Percentiles rank a stretch among this genome's conserved stretches.
Evolutionary conservation across 1,284 basidiomycete genomes (phyloP).

Genomic region (Cutaneotrichosporon spelunceum): DNA sequence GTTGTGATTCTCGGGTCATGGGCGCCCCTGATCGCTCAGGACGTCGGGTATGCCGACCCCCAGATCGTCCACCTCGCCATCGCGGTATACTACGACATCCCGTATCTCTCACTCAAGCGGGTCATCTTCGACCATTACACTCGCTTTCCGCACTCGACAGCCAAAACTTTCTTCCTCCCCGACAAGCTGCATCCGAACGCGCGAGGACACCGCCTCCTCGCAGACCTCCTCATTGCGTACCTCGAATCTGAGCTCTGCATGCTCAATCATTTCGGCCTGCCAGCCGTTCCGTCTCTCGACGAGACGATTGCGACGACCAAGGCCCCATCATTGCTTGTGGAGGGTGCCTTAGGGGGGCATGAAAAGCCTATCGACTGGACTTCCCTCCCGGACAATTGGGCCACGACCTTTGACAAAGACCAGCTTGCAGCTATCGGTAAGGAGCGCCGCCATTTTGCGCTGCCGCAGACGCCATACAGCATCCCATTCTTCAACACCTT

Average conservation of each 20-base stretch:
- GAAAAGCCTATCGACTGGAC: slow-evolving; percentile 15
- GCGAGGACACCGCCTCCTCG: slow-evolving; percentile 48
- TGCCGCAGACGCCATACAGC: slow-evolving; percentile 39
- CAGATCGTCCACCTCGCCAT: slow-evolving; percentile 49
- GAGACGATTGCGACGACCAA: slow-evolving; percentile 38
- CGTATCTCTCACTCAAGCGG: slow-evolving; percentile 49
- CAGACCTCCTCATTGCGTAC: slow-evolving; percentile 48
- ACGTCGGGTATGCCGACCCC: slow-evolving; percentile 50
- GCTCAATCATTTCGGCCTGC: slow-evolving; percentile 40
- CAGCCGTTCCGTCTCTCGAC: slow-evolving; percentile 23
- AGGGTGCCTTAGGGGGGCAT: slow-evolving; percentile 23
- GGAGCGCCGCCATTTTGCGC: slow-evolving; percentile 41
- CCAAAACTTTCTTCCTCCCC: slow-evolving; percentile 40
- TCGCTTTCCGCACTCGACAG: slow-evolving; percentile 42
- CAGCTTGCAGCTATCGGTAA: slow-evolving; percentile 28
- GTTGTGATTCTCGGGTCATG: slow-evolving; percentile 49
- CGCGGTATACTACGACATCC: slow-evolving; percentile 50
- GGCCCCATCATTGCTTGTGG: slow-evolving; percentile 34
- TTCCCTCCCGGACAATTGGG: slow-evolving; percentile 39
- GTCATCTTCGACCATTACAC: slow-evolving; percentile 48
- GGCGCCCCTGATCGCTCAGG: slow-evolving; percentile 46
- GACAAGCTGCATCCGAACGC: slow-evolving; percentile 50
- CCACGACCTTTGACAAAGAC: slow-evolving; percentile 35
- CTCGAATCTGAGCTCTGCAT: slow-evolving; percentile 51
- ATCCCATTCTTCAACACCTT: slow-evolving; percentile 41